phyloP scores from a whole-genome alignment of 1,284 basidiomycete species.

The Cryptococcus neoformans region DNA sequence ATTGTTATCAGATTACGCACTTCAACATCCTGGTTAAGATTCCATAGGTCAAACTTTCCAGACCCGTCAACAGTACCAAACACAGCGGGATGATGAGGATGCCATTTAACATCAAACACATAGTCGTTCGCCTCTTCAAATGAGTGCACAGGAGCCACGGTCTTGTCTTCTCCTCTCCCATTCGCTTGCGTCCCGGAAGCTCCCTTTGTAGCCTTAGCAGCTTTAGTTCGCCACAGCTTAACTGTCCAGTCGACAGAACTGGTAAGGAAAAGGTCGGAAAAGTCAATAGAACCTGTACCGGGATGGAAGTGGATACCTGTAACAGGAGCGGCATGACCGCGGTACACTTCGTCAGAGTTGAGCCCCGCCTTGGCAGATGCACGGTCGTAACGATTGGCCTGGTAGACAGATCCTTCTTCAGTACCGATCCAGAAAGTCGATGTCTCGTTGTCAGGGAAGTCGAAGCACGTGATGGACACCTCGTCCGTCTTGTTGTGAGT shows the following conservation, averaged over 20 bases:
- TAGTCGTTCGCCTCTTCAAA: conserved; percentile 98
- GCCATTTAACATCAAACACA: conserved; percentile 99
- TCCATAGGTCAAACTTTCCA: conserved; percentile 95
- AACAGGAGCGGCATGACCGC: conserved; percentile 87
- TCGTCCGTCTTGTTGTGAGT: conserved; percentile 92
- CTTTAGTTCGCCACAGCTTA: conserved; percentile 80
- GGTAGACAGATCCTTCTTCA: conserved; percentile 95
- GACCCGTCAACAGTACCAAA: conserved; percentile 94
- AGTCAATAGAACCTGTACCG: conserved; percentile 81
- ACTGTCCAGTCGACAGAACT: conserved; percentile 94
- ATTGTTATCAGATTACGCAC: conserved; percentile 53
- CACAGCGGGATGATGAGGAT: conserved; percentile 87
- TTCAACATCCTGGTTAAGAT: conserved; percentile 91
- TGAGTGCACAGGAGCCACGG: conserved; percentile 72
- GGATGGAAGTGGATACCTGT: conserved; percentile 96
- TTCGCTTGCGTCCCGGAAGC: neutral
- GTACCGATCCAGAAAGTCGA: conserved; percentile 95
- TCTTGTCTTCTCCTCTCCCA: conserved; percentile 31
- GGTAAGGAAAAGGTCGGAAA: conserved; percentile 91
- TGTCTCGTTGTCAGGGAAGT: conserved; percentile 92
- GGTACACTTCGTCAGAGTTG: conserved; percentile 85
- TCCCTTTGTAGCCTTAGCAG: conserved; percentile 47
- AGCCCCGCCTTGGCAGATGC: conserved; percentile 94
- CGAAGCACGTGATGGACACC: conserved; percentile 86
- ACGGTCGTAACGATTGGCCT: conserved; percentile 92